Percentiles rank a stretch among this genome's conserved stretches.
Evolutionary conservation across 2,329 filamentous ascomycete genomes (phyloP).

Genomic region (Scleromitrula shiraiana): DNA sequence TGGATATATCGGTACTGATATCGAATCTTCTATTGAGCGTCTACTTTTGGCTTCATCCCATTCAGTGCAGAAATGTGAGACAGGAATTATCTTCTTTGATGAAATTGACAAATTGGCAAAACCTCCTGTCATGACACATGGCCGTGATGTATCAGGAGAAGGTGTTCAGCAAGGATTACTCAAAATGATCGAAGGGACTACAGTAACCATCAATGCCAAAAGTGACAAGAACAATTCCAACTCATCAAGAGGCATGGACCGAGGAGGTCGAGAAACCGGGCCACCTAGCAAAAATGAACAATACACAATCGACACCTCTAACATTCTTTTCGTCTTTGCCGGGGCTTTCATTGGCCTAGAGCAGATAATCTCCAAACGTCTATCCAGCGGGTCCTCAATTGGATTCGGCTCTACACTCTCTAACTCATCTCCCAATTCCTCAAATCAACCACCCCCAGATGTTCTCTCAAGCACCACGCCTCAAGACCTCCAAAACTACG

Average conservation of each 20-base stretch:
- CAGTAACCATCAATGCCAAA: conserved; percentile 85
- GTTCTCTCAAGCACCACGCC: conserved; percentile 54
- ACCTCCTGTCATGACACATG: conserved; percentile 65
- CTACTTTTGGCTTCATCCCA: conserved; percentile 87
- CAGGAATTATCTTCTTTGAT: conserved; percentile 90
- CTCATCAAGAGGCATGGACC: conserved; percentile 14
- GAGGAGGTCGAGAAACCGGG: conserved; percentile 14
- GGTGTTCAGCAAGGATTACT: conserved; percentile 92
- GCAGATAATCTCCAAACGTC: conserved; percentile 77
- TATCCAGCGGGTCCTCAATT: conserved; percentile 73
- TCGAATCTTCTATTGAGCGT: conserved; percentile 89
- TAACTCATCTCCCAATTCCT: conserved; percentile 22
- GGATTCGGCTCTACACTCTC: conserved; percentile 83
- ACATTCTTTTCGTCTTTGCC: conserved; percentile 95
- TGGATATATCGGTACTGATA: conserved; percentile 95
- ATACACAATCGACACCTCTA: conserved; percentile 80
- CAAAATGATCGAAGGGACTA: conserved; percentile 94
- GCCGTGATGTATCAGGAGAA: conserved; percentile 90
- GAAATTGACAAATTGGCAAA: conserved; percentile 97
- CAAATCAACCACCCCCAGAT: conserved; percentile 23
- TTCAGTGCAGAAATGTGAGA: conserved; percentile 73
- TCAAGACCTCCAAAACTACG: conserved; percentile 72
- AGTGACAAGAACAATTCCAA: conserved; percentile 40
- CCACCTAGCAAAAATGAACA: conserved; percentile 33
- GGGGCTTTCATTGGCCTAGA: conserved; percentile 92